Percentiles rank a stretch among this genome's conserved stretches.
These are phyloP conservation scores for Jamesozyma lodderae DNA, from an alignment of 805 yeast genomes.

Conservation along the genomic window DNA sequence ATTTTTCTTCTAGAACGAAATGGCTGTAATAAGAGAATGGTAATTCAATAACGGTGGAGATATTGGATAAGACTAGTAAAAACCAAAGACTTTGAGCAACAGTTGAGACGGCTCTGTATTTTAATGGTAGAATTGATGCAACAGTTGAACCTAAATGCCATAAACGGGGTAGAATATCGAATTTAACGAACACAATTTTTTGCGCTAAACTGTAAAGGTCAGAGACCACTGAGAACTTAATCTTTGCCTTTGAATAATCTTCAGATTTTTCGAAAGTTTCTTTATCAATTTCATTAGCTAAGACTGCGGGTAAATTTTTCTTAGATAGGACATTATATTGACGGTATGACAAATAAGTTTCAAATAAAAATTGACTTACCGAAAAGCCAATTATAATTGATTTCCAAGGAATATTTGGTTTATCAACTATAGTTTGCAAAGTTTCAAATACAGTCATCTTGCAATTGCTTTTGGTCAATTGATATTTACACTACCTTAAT, in stretches of 20 bases:
- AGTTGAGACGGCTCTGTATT: slow-evolving; percentile 38
- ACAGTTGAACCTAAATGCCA: slow-evolving; percentile 44
- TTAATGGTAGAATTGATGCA: slow-evolving; percentile 23
- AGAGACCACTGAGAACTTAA: slow-evolving; percentile 53
- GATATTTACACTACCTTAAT: too few species aligned
- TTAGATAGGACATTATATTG: slow-evolving; percentile 58
- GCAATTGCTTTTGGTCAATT: too few species aligned
- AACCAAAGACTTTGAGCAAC: slow-evolving; percentile 68
- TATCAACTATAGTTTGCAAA: slow-evolving; percentile 46
- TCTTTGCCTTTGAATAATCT: slow-evolving; percentile 70
- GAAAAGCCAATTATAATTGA: slow-evolving; percentile 63
- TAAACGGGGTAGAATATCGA: slow-evolving; percentile 53
- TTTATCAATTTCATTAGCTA: slow-evolving; percentile 57
- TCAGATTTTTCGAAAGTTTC: slow-evolving; percentile 73
- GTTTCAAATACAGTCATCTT: slow-evolving; percentile 10
- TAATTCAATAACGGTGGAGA: slow-evolving; percentile 45
- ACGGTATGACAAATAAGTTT: slow-evolving; percentile 62
- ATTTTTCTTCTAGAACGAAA: slow-evolving; percentile 85
- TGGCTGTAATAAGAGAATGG: slow-evolving; percentile 71
- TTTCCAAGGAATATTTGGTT: slow-evolving; percentile 74
- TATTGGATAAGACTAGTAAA: slow-evolving; percentile 39
- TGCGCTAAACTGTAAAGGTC: slow-evolving; percentile 44
- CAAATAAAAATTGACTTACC: slow-evolving; percentile 65
- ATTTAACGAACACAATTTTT: slow-evolving; percentile 49
- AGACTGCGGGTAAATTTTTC: slow-evolving; percentile 55